A percentile compares a stretch with the other conserved stretches of the same genome.
Conservation (phyloP, 108 stramenopile genomes). For the Nannochloropsis salina region DNA sequence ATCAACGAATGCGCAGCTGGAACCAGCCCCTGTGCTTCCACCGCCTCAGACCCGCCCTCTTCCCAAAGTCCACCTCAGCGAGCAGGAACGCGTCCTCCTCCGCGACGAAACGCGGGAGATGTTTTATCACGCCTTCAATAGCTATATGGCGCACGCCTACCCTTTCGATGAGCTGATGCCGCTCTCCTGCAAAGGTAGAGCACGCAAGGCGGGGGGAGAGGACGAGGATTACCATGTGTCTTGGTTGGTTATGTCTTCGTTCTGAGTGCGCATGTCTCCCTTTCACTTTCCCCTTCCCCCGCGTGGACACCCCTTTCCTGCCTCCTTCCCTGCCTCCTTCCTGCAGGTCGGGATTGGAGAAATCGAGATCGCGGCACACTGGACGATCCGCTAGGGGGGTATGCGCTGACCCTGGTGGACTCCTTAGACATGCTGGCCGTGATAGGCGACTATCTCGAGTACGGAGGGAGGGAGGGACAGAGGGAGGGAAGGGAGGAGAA, state of each 20-base stretch:
- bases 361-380: conserved; percentile 46
- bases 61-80: conserved; percentile 15
- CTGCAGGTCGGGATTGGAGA: neutral
- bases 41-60: neutral
- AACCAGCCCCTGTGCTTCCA: neutral
- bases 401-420: conserved; percentile 56
- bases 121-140: conserved; percentile 48
- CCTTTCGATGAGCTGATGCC: conserved; percentile 78
- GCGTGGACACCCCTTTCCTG: neutral
- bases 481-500: neutral
- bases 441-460: conserved; percentile 37
- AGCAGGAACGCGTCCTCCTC: conserved; percentile 24
- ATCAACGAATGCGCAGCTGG: neutral
- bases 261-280: no score
- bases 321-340: neutral
- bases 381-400: conserved; percentile 54
- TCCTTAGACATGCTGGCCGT: conserved; percentile 54
- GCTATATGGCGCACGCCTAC: conserved; percentile 58
- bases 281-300: no score
- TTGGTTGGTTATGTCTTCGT: no score
- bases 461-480: neutral
- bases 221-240: no score
- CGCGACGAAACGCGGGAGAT: conserved; percentile 40
- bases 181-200: conserved; percentile 54
- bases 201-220: neutral